Evolutionary conservation across 1,139 yeast genomes (phyloP).

Genomic region (Blastobotrys persicus): DNA sequence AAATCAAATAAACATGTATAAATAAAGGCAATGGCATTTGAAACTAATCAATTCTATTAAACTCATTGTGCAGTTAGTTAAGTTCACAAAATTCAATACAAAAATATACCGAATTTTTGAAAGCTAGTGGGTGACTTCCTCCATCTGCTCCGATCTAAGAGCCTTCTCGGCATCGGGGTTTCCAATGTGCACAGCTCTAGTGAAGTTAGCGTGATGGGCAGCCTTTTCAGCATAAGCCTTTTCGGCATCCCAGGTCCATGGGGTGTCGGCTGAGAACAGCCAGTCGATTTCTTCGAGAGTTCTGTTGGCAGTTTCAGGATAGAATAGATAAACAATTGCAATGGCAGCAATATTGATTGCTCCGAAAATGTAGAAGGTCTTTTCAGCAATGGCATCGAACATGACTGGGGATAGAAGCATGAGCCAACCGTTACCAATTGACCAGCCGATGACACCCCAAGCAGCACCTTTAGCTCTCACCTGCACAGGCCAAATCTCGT

Average conservation of each 20-base stretch:
- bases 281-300: constrained; percentile 39
- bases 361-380: constrained; percentile 38
- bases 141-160: not conserved
- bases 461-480: constrained; percentile 24
- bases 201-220: constrained; percentile 14
- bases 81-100: not conserved
- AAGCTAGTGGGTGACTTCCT: not conserved
- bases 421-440: constrained; percentile 44
- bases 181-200: constrained; percentile 9
- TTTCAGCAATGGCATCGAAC: constrained; percentile 38
- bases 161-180: not conserved
- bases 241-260: constrained; percentile 27
- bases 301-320: constrained; percentile 40
- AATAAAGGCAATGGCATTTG: not conserved
- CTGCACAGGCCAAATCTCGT: constrained; percentile 22
- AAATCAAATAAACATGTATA: too few relatives aligned
- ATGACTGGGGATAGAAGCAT: constrained; percentile 42
- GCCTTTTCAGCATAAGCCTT: constrained; percentile 15
- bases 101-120: not conserved
- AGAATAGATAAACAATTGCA: constrained; percentile 41
- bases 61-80: too few relatives aligned
- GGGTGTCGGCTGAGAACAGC: constrained; percentile 34
- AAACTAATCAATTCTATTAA: too few relatives aligned
- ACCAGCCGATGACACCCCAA: constrained; percentile 42
- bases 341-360: constrained; percentile 30